Conservation (phyloP, 2,329 filamentous ascomycete species). For the Epichloe hybrida region DNA sequence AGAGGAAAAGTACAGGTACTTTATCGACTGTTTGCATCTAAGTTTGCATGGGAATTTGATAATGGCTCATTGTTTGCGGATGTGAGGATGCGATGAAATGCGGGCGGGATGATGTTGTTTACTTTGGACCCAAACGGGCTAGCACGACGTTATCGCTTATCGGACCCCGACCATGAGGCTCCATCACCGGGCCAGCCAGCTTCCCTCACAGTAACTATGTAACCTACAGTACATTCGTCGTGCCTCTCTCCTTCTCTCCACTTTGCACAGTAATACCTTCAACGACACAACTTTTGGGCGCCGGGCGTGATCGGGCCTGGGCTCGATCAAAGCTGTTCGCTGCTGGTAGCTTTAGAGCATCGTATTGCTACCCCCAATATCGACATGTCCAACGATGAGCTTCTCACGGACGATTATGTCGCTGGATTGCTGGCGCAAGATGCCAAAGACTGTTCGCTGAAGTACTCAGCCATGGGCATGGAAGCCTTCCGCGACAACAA, state of each 20-base stretch:
- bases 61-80: not conserved
- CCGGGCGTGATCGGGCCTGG: not conserved
- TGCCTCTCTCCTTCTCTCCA: not conserved
- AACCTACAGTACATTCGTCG: not conserved
- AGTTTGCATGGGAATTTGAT: not conserved
- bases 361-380: not conserved
- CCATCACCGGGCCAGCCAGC: no score
- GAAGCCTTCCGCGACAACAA: constrained; percentile 36
- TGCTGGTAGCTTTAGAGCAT: not conserved
- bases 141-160: constrained; percentile 3
- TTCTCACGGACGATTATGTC: constrained; percentile 64
- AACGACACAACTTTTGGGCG: not conserved
- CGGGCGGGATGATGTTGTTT: constrained; percentile 4
- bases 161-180: not conserved
- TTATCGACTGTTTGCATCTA: not conserved
- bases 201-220: not conserved
- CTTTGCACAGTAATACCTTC: not conserved
- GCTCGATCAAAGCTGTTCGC: not conserved
- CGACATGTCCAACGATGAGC: constrained; percentile 31
- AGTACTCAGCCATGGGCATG: constrained; percentile 62
- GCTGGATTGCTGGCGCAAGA: constrained; percentile 69
- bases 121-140: constrained; percentile 6
- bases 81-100: not conserved
- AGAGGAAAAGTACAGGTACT: not conserved
- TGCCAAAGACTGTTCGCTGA: constrained; percentile 58